Evolutionary conservation across 345 rosid genomes (phyloP).

Genomic region (Aquilaria yunnanensis): DNA sequence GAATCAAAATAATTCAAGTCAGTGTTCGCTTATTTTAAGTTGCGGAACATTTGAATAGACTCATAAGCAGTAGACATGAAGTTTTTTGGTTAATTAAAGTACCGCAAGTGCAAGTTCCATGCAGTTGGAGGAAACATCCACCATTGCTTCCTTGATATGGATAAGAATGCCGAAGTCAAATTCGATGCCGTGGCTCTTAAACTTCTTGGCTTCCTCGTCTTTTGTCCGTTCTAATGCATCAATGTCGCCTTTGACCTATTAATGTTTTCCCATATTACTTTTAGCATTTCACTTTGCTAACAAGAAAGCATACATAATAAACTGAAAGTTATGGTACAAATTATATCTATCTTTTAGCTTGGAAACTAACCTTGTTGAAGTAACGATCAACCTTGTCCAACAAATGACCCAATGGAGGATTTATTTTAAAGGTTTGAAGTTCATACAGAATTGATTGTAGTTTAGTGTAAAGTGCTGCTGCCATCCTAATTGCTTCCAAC

Average conservation of each 20-base stretch:
- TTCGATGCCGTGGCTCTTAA: constrained; percentile 53
- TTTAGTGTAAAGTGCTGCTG: constrained; percentile 58
- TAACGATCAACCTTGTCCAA: constrained; percentile 77
- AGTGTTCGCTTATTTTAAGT: background rate
- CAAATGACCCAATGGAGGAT: constrained; percentile 50
- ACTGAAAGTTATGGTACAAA: background rate
- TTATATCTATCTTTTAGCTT: background rate
- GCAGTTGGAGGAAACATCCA: constrained; percentile 80
- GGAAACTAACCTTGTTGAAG: constrained; percentile 59
- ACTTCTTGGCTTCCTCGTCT: constrained; percentile 81
- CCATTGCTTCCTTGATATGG: constrained; percentile 73
- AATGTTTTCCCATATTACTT: background rate
- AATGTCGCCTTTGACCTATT: constrained; percentile 71
- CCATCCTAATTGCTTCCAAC: constrained; percentile 73
- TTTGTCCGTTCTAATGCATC: constrained; percentile 76
- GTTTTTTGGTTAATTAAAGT: background rate
- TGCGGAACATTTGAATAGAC: background rate
- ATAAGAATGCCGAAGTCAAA: constrained; percentile 68
- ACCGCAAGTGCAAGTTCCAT: constrained; percentile 85
- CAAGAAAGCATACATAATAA: background rate
- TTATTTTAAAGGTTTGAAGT: constrained; percentile 58
- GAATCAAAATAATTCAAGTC: background rate
- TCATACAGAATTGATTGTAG: constrained; percentile 46
- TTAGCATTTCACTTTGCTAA: background rate
- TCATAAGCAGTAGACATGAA: too few relatives aligned